Evolutionary conservation across 805 yeast genomes (phyloP).

Genomic region (Schizosaccharomyces octosporus): DNA sequence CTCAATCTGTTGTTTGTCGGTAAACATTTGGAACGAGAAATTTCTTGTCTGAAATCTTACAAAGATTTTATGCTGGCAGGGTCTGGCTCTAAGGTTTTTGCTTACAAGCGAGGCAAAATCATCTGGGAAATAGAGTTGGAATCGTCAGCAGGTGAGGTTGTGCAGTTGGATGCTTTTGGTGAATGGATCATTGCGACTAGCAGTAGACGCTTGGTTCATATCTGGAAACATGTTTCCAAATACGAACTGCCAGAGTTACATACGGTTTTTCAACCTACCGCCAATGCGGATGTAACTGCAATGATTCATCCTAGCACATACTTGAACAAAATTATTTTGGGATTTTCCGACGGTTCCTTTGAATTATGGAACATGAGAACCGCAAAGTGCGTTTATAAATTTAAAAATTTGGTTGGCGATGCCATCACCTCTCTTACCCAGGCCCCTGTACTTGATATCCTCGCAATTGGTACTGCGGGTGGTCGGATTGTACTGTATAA

Average conservation of each 20-base stretch:
- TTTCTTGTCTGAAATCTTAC: not conserved
- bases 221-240: slow-evolving; percentile 4
- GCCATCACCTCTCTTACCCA: slow-evolving; percentile 43
- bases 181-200: slow-evolving; percentile 43
- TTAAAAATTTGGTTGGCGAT: slow-evolving; percentile 23
- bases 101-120: slow-evolving; percentile 56
- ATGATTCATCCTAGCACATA: slow-evolving; percentile 73
- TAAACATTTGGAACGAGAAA: not conserved
- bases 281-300: slow-evolving; percentile 37
- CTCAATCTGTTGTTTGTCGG: not conserved
- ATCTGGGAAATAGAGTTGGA: slow-evolving; percentile 18
- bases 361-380: slow-evolving; percentile 52
- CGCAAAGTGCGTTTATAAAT: slow-evolving; percentile 32
- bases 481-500: slow-evolving; percentile 49
- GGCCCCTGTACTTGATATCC: slow-evolving; percentile 68
- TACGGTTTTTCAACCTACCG: slow-evolving; percentile 30
- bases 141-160: slow-evolving; percentile 17
- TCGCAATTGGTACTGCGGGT: slow-evolving; percentile 49
- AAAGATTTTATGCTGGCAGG: slow-evolving; percentile 23
- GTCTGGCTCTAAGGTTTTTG: slow-evolving; percentile 40
- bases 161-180: slow-evolving; percentile 40
- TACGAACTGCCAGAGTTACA: slow-evolving; percentile 29
- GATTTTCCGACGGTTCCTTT: slow-evolving; percentile 35
- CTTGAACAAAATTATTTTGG: slow-evolving; percentile 63
- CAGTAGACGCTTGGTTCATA: slow-evolving; percentile 4